A percentile compares a stretch with the other conserved stretches of the same genome.
Conservation (phyloP, 2,329 filamentous ascomycete genomes). For the Trichoderma cornu-damae region DNA sequence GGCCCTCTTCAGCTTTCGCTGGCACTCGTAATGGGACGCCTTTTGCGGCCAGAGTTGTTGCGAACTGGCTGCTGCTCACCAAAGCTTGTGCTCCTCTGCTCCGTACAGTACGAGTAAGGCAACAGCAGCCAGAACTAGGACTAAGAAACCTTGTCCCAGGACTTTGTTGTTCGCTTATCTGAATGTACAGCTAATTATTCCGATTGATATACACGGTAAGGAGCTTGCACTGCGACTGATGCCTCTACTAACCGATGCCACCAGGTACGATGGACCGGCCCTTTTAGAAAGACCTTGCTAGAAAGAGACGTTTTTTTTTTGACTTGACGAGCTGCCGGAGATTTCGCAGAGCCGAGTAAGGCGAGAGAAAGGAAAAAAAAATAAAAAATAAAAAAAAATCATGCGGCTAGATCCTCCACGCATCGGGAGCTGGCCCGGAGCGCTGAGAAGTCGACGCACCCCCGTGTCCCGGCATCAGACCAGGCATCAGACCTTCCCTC, state of each 20-base stretch:
- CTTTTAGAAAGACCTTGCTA: neutral
- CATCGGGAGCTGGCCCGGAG: neutral
- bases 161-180: conserved; percentile 18
- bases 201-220: conserved; percentile 6
- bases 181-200: conserved; percentile 11
- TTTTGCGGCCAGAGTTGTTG: conserved; percentile 4
- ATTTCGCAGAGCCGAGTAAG: neutral
- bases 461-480: neutral
- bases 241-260: conserved; percentile 4
- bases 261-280: conserved; percentile 1
- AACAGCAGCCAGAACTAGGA: neutral
- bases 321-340: conserved; percentile 4
- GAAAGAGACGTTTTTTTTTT: neutral
- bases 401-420: conserved; percentile 12
- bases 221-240: conserved; percentile 2
- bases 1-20: conserved; percentile 12
- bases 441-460: neutral
- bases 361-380: too few relatives aligned
- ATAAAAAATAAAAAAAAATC: too few relatives aligned
- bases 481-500: neutral
- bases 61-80: too few relatives aligned
- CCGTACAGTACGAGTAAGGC: neutral
- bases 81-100: too few relatives aligned
- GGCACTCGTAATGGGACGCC: conserved; percentile 10
- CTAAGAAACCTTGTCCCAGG: conserved; percentile 13